Percentiles rank a stretch among this genome's conserved stretches.
phyloP scores from a whole-genome alignment of 257 asterid genomes.

The Coffea canephora region DNA sequence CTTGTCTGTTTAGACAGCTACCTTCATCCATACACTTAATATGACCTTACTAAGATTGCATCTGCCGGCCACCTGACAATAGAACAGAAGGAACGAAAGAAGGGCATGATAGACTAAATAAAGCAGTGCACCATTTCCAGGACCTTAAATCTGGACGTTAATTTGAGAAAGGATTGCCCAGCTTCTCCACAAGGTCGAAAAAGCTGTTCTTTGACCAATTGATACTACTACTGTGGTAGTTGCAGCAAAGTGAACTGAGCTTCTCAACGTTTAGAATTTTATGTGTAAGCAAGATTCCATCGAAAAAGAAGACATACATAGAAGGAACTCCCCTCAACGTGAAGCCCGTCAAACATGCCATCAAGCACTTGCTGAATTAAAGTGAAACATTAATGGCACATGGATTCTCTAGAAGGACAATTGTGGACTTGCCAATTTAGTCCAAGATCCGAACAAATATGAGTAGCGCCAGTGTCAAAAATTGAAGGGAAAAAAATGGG shows the following conservation, averaged over 20 bases:
- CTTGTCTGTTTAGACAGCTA: background rate
- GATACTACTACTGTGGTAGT: background rate
- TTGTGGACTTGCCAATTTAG: background rate
- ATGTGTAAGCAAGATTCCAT: background rate
- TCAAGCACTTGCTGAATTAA: background rate
- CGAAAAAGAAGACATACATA: background rate
- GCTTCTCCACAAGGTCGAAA: no score
- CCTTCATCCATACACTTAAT: background rate
- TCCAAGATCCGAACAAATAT: conserved; percentile 11
- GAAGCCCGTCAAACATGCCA: background rate
- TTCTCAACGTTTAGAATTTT: background rate
- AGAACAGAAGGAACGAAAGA: no score
- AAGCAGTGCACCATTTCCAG: background rate
- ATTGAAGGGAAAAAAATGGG: background rate
- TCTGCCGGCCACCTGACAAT: no score
- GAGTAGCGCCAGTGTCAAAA: background rate
- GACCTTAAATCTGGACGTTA: background rate
- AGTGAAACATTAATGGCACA: background rate
- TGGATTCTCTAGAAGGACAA: background rate
- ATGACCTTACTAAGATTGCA: background rate
- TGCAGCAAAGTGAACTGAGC: background rate
- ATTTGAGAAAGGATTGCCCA: no score
- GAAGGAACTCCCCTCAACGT: background rate
- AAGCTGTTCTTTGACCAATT: background rate
- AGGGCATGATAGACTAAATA: no score